Percentiles rank a stretch among this genome's conserved stretches.
Evolutionary conservation across 192 early-diverging fungal genomes (phyloP).

Genomic region (Umbelopsis isabellina): DNA sequence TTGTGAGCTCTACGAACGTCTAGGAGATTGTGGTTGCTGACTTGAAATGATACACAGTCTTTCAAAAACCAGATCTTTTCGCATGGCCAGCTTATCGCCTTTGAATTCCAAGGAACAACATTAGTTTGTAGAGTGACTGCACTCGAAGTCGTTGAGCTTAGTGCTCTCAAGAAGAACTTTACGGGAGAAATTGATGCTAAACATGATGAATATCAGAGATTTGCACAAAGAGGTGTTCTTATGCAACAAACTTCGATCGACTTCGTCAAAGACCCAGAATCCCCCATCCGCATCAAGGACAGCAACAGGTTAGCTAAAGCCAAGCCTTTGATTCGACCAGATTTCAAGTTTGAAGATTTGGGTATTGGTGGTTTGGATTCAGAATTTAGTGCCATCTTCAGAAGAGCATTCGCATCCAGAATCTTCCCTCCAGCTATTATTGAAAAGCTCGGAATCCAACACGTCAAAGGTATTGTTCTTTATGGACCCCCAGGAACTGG

Average conservation of each 20-base stretch:
- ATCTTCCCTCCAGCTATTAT: constrained; percentile 94
- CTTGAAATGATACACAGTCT: constrained; percentile 31
- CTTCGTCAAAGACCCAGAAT: constrained; percentile 72
- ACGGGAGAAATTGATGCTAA: constrained; percentile 36
- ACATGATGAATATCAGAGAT: neutral
- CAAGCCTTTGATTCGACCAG: constrained; percentile 84
- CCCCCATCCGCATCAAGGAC: constrained; percentile 76
- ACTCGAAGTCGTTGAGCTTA: constrained; percentile 60
- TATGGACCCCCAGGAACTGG: constrained; percentile 97
- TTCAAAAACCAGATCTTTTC: constrained; percentile 86
- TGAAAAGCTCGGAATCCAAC: constrained; percentile 95
- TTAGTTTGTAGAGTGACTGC: constrained; percentile 46
- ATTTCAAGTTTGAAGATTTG: constrained; percentile 97
- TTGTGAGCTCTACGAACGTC: neutral
- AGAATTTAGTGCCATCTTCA: constrained; percentile 94
- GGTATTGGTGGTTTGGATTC: constrained; percentile 97
- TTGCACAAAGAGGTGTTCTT: constrained; percentile 67
- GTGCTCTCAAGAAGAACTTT: constrained; percentile 49
- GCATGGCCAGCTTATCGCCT: constrained; percentile 72
- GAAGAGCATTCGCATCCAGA: constrained; percentile 96
- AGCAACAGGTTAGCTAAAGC: constrained; percentile 49
- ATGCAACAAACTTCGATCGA: constrained; percentile 70
- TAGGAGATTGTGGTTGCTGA: neutral
- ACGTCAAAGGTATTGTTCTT: constrained; percentile 91
- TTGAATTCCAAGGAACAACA: constrained; percentile 83